phyloP scores from a whole-genome alignment of 140 eudicot genomes.

The Stevia rebaudiana region DNA sequence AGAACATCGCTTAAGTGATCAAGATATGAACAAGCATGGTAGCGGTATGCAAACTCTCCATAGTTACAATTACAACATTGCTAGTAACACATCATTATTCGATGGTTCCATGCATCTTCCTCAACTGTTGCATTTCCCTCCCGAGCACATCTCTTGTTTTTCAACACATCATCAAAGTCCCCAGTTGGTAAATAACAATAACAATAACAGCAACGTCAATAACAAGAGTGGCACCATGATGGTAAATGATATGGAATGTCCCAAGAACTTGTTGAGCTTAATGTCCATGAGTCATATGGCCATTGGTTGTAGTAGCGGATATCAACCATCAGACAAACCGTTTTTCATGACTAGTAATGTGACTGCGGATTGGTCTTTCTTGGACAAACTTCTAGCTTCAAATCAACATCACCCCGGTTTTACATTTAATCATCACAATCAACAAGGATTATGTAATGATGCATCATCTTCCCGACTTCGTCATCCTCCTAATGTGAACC shows the following conservation, averaged over 20 bases:
- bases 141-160: constrained; percentile 18
- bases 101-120: constrained; percentile 75
- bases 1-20: constrained; percentile 17
- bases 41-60: constrained; percentile 13
- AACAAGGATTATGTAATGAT: constrained; percentile 20
- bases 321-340: constrained; percentile 23
- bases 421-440: constrained; percentile 31
- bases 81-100: constrained; percentile 19
- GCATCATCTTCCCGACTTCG: constrained; percentile 37
- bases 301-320: constrained; percentile 21
- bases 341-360: constrained; percentile 14
- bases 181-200: constrained; percentile 26
- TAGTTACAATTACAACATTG: constrained; percentile 23
- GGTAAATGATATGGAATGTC: constrained; percentile 32
- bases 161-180: constrained; percentile 14
- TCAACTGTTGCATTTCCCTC: constrained; percentile 39
- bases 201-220: too few relatives aligned
- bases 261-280: constrained; percentile 52
- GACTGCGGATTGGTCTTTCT: constrained; percentile 64
- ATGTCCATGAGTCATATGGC: constrained; percentile 35
- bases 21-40: constrained; percentile 16
- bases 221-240: constrained; percentile 13
- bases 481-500: constrained; percentile 25
- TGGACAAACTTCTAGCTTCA: constrained; percentile 75
- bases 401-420: constrained; percentile 42